A percentile compares a stretch with the other conserved stretches of the same genome.
Conservation (phyloP, 371 early-diverging fungal species). For the Mucor indicus region DNA sequence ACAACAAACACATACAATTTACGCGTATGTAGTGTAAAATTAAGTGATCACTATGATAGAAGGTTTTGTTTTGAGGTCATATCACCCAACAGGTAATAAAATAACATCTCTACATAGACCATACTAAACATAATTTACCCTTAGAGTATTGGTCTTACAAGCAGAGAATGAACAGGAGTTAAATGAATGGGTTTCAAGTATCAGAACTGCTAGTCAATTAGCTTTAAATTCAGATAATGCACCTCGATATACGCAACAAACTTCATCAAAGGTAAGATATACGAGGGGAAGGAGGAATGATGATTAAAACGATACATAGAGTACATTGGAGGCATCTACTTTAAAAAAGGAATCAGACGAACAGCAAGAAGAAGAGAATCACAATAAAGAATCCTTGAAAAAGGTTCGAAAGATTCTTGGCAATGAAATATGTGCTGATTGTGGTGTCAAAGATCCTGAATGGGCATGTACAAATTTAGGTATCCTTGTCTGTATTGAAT, state of each 20-base stretch:
- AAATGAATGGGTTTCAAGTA: slow-evolving; percentile 75
- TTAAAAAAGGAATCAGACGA: too few relatives aligned
- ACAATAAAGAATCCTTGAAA: slow-evolving; percentile 16
- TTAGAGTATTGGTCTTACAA: slow-evolving; percentile 69
- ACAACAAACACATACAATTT: slow-evolving; percentile 52
- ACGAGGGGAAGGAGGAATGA: too few relatives aligned
- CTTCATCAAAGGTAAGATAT: too few relatives aligned
- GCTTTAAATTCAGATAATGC: slow-evolving; percentile 61
- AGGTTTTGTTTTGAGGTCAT: slow-evolving; percentile 85
- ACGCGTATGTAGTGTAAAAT: slow-evolving; percentile 78
- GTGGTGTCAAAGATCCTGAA: slow-evolving; percentile 68
- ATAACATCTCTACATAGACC: not conserved
- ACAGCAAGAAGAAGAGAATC: slow-evolving; percentile 14
- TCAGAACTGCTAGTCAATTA: slow-evolving; percentile 67
- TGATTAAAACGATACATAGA: too few relatives aligned
- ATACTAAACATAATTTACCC: not conserved
- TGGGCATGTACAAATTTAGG: slow-evolving; percentile 96
- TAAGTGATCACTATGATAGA: slow-evolving; percentile 64
- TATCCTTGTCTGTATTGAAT: slow-evolving; percentile 92
- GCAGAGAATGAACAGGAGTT: slow-evolving; percentile 79
- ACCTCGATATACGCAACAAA: slow-evolving; percentile 25
- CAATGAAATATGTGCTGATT: slow-evolving; percentile 81
- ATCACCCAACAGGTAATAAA: slow-evolving; percentile 66
- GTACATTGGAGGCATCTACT: too few relatives aligned
- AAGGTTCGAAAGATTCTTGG: slow-evolving; percentile 49